A percentile compares a stretch with the other conserved stretches of the same genome.
Conservation (phyloP, 1,139 yeast species). For the Pichiaceae sp. region DNA sequence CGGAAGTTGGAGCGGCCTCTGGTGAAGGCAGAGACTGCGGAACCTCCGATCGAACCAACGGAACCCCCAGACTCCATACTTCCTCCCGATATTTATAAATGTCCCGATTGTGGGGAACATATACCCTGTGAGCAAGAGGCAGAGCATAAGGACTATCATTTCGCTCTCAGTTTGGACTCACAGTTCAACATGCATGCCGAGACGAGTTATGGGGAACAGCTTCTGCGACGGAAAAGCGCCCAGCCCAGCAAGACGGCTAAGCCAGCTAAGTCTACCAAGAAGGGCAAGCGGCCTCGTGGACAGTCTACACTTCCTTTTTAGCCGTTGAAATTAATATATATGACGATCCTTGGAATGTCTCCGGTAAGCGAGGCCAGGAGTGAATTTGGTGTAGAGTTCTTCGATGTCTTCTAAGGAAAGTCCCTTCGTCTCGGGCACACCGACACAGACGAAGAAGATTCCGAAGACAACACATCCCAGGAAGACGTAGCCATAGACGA, state of each 20-base stretch:
- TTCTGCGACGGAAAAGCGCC: background rate
- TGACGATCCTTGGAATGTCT: background rate
- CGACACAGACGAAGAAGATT: conserved; percentile 38
- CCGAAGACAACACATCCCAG: conserved; percentile 48
- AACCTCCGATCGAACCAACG: background rate
- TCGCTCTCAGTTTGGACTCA: conserved; percentile 23
- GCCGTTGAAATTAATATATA: too few species aligned
- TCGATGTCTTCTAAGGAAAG: conserved; percentile 69
- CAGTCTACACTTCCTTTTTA: background rate
- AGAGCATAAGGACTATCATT: conserved; percentile 27
- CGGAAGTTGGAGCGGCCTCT: conserved; percentile 2
- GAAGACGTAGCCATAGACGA: conserved; percentile 67
- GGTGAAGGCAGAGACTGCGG: conserved; percentile 1
- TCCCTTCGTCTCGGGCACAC: conserved; percentile 69
- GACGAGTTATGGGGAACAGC: background rate
- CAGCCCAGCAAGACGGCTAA: too few species aligned
- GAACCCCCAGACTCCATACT: background rate
- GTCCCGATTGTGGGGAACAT: conserved; percentile 17
- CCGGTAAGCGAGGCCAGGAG: conserved; percentile 21
- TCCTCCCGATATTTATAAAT: conserved; percentile 7
- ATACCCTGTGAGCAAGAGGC: conserved; percentile 12
- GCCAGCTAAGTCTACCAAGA: background rate
- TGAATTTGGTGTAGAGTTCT: conserved; percentile 40
- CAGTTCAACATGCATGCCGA: conserved; percentile 10
- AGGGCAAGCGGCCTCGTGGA: background rate